Evolutionary conservation across 148 eudicot species (phyloP).

Genomic region (Heliosperma pusillum): DNA sequence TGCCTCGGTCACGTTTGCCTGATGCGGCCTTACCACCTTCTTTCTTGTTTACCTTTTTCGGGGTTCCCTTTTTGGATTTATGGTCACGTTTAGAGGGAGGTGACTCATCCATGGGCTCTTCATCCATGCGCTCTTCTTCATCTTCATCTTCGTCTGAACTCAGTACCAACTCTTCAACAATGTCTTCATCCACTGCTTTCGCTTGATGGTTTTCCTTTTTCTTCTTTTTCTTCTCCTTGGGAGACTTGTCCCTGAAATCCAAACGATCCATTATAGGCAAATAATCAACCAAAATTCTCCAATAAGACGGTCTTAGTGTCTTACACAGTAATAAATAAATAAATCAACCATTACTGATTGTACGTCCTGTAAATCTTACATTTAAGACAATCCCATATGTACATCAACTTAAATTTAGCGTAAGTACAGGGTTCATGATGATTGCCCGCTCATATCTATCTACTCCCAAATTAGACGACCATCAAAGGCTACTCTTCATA

Average conservation of each 20-base stretch:
- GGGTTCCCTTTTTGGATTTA: conserved; percentile 25
- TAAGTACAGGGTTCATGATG: too few species aligned
- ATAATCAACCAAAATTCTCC: background rate
- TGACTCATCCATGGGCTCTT: conserved; percentile 32
- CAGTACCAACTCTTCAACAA: conserved; percentile 79
- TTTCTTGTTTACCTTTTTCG: conserved; percentile 30
- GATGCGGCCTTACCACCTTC: conserved; percentile 27
- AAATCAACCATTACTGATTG: too few species aligned
- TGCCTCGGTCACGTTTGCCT: conserved; percentile 34
- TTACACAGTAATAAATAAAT: too few species aligned
- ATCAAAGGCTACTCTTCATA: background rate
- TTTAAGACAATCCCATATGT: too few species aligned
- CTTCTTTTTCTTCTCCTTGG: conserved; percentile 43
- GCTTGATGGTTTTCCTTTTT: conserved; percentile 24
- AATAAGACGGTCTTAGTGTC: too few species aligned
- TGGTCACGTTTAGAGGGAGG: conserved; percentile 20
- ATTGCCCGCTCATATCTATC: too few species aligned
- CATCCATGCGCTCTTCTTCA: conserved; percentile 24
- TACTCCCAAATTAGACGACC: background rate
- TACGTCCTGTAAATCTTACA: too few species aligned
- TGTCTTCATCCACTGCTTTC: conserved; percentile 60
- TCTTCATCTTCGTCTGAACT: conserved; percentile 65
- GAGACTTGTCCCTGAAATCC: conserved; percentile 35
- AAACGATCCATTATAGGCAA: background rate
- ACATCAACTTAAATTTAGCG: too few species aligned